Evolutionary conservation across 2,329 filamentous ascomycete species (phyloP).

Genomic region (Phialocephala sp.): DNA sequence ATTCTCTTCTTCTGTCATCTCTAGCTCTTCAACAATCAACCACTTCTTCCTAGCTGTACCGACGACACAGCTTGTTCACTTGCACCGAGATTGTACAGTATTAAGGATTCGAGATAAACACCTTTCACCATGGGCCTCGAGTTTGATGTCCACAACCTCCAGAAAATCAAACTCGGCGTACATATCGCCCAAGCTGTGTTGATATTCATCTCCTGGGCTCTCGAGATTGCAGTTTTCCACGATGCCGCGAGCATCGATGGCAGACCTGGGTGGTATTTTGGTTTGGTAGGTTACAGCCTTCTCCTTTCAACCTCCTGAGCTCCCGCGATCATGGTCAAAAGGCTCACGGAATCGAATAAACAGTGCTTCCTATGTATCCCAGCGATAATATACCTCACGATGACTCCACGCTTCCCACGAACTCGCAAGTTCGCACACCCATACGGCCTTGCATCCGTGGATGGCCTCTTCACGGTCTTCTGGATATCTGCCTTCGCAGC

Average conservation of each 20-base stretch:
- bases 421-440: conserved; percentile 67
- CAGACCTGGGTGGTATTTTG: conserved; percentile 68
- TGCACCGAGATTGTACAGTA: neutral
- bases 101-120: neutral
- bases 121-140: conserved; percentile 34
- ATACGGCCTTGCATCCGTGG: conserved; percentile 64
- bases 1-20: neutral
- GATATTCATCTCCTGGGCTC: conserved; percentile 60
- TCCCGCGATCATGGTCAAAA: neutral
- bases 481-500: conserved; percentile 72
- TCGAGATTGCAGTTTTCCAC: conserved; percentile 66
- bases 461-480: conserved; percentile 62
- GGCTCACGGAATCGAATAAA: conserved; percentile 1
- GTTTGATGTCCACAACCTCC: conserved; percentile 41
- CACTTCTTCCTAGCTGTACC: neutral
- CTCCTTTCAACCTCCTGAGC: neutral
- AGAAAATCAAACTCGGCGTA: conserved; percentile 57
- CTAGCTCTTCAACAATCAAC: neutral
- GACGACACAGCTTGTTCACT: conserved; percentile 8
- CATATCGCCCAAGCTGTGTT: conserved; percentile 62
- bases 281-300: conserved; percentile 55
- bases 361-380: conserved; percentile 70
- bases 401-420: conserved; percentile 67
- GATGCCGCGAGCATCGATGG: conserved; percentile 57
- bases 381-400: conserved; percentile 68